Percentiles rank a stretch among this genome's conserved stretches.
Evolutionary conservation across 1,139 yeast genomes (phyloP).

Genomic region (Barnettozyma hawaiiensis): DNA sequence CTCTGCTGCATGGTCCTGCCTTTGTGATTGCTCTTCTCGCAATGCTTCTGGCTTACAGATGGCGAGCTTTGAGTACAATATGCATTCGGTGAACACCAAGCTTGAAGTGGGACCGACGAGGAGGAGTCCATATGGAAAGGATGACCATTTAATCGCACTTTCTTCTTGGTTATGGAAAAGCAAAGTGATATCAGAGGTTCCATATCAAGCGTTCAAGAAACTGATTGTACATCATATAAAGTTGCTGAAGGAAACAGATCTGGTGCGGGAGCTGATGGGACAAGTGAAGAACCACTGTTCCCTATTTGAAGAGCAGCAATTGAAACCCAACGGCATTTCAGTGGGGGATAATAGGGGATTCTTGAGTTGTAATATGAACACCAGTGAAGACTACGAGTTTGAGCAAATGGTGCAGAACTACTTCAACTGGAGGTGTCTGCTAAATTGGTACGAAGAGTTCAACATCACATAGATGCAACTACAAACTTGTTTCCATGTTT

Average conservation of each 20-base stretch:
- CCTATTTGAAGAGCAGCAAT: constrained; percentile 15
- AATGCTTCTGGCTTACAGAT: constrained; percentile 14
- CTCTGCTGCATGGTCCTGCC: constrained; percentile 41
- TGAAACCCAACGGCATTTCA: constrained; percentile 11
- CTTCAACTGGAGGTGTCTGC: constrained; percentile 19
- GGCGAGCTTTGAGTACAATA: constrained; percentile 15
- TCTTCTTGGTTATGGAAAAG: constrained; percentile 22
- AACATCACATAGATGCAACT: too few relatives aligned
- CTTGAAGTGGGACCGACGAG: constrained; percentile 6
- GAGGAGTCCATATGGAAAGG: constrained; percentile 10
- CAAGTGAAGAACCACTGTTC: constrained; percentile 19
- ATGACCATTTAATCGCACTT: constrained; percentile 11
- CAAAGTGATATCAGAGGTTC: constrained; percentile 17
- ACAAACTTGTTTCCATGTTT: too few relatives aligned
- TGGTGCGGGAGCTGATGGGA: constrained; percentile 16
- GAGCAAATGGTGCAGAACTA: constrained; percentile 13
- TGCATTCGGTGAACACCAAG: background rate
- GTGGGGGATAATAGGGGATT: constrained; percentile 14
- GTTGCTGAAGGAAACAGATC: constrained; percentile 13
- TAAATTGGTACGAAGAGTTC: constrained; percentile 20
- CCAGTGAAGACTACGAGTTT: constrained; percentile 12
- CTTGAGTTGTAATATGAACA: constrained; percentile 10
- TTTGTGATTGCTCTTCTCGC: constrained; percentile 12
- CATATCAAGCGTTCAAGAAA: constrained; percentile 17
- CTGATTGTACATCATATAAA: constrained; percentile 13